A percentile compares a stretch with the other conserved stretches of the same genome.
Evolutionary conservation across 176 grass and related monocot genomes (phyloP).

Genomic region (Dactylis glomerata): DNA sequence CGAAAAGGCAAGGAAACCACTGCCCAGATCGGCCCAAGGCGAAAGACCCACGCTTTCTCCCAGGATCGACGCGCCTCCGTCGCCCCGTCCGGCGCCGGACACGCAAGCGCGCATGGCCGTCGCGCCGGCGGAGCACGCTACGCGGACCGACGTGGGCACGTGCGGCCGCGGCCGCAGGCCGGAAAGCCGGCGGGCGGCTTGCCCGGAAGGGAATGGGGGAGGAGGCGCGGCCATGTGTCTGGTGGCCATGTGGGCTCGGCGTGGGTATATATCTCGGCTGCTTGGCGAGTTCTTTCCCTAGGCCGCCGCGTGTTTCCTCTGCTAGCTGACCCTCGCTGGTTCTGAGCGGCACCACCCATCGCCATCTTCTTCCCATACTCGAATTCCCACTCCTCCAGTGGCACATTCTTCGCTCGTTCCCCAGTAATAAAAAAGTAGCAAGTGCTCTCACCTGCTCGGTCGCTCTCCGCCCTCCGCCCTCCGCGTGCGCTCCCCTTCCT

Average conservation of each 20-base stretch:
- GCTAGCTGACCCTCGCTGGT: background rate
- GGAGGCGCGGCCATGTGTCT: background rate
- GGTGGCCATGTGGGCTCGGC: background rate
- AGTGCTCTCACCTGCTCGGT: background rate
- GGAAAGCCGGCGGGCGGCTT: conserved; percentile 5
- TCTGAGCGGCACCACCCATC: background rate
- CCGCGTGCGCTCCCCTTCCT: background rate
- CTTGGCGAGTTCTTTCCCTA: background rate
- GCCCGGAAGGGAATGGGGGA: background rate
- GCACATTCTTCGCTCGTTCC: background rate
- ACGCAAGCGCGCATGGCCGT: background rate
- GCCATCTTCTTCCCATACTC: background rate
- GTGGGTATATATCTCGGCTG: background rate
- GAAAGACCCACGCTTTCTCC: background rate
- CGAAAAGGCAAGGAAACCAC: no score
- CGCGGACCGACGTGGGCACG: background rate
- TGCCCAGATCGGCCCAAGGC: background rate
- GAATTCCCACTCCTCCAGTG: background rate
- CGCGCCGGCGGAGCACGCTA: background rate
- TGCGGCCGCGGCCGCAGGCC: background rate
- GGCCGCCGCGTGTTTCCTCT: background rate
- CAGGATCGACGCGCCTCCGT: background rate
- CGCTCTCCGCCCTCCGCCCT: background rate
- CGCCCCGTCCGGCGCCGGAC: background rate
- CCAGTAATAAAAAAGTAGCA: background rate